A percentile compares a stretch with the other conserved stretches of the same genome.
These are phyloP conservation scores for Phyllosticta citrichinensis DNA, from an alignment of 2,329 filamentous ascomycete species.

Conservation along the genomic window DNA sequence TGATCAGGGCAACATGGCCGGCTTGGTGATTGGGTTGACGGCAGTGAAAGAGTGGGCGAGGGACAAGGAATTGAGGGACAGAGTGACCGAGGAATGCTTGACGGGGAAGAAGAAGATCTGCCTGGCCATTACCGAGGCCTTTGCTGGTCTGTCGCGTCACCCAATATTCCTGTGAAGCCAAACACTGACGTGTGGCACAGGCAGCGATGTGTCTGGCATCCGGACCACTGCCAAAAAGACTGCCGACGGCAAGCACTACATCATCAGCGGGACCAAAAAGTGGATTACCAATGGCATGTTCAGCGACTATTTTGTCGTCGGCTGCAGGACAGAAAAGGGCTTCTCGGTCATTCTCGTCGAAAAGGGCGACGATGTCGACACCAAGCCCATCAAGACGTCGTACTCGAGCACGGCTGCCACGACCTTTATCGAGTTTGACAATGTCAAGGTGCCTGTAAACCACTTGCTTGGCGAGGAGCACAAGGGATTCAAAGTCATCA, in stretches of 20 bases:
- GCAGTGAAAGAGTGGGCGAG: constrained; percentile 70
- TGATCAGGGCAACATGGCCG: constrained; percentile 55
- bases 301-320: constrained; percentile 74
- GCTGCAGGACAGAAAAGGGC: constrained; percentile 68
- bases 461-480: constrained; percentile 74
- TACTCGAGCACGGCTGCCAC: constrained; percentile 75
- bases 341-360: constrained; percentile 69
- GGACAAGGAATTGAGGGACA: constrained; percentile 54
- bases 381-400: constrained; percentile 66
- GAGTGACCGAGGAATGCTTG: constrained; percentile 62
- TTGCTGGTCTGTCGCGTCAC: constrained; percentile 40
- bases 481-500: constrained; percentile 75
- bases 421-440: constrained; percentile 71
- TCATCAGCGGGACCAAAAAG: constrained; percentile 66
- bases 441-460: constrained; percentile 73
- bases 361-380: constrained; percentile 64
- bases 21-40: constrained; percentile 74
- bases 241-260: constrained; percentile 42
- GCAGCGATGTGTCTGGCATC: constrained; percentile 70
- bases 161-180: neutral
- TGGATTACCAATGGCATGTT: constrained; percentile 80
- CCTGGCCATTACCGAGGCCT: constrained; percentile 79
- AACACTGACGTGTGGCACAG: constrained; percentile 23
- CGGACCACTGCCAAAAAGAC: constrained; percentile 56
- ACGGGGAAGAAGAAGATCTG: constrained; percentile 80